Base-by-base conservation (phyloP, 169 alveolate species). In the Cryptosporidium muris region DNA sequence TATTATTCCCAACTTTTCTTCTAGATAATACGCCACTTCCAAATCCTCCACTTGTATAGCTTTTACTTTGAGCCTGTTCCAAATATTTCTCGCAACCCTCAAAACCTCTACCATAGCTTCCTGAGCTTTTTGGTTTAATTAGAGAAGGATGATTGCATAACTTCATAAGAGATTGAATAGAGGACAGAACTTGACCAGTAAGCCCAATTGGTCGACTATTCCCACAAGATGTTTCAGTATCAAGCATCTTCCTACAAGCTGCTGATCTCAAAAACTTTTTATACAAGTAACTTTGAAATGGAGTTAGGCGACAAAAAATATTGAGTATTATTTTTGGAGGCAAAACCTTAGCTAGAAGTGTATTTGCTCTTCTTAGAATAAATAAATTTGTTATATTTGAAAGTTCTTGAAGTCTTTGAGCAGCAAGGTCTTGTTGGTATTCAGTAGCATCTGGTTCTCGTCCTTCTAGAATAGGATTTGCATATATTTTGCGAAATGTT, bases 391-490 rank as follows among this genome's bases (percentile, higher is more conserved):
- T 95, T 51, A 95, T 93, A 47, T 93, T 88, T 34, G 97, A 94
- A 37, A 95, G 89, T 65, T 95, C 97, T 11, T 94, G 91, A 40
- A 95, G 82, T 38, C 97, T 53, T 51, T 93, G 95, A 2, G 89
- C 85, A 8, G 96, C 97, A 54, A 93, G 82, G 38, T 91, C 90
- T 88, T 94, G 96, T 80, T 94, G 95, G 42, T 82, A 89, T 47
- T 89, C 93, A 12, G 97, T 88, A n/a, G 97, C 97, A 56, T 93
- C 96, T n/a, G 96, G 95, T 51, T 94, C 97, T 65, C 97, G 80
- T 1, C 97, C 97, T 37, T 88, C 85, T 34, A 94, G 62, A 47
- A 95, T 95, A 1, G 97, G 97, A 62, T 92, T 91, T 1, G 96
- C 96, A 88, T 81, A 93, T 47, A 65, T 63, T 65, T 89, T 93